Evolutionary conservation across 495 filamentous ascomycete species (phyloP).

Genomic region (Zalerion maritima): DNA sequence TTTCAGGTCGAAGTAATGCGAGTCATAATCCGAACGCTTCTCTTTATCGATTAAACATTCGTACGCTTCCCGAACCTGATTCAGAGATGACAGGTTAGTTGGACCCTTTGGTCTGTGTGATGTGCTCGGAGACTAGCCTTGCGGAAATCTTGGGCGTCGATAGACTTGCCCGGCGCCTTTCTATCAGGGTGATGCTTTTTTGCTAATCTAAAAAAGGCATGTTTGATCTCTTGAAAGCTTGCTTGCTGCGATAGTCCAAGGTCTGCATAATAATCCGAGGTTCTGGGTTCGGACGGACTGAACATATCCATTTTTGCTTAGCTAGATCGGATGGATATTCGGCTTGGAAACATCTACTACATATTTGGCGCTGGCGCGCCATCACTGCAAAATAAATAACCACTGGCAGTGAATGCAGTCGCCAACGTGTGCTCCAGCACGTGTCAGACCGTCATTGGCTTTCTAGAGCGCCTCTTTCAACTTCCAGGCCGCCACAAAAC

Average conservation of each 20-base stretch:
- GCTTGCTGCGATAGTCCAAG: constrained; percentile 7
- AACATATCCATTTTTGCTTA: too few relatives aligned
- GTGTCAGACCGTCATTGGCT: too few relatives aligned
- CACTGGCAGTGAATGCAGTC: too few relatives aligned
- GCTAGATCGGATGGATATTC: too few relatives aligned
- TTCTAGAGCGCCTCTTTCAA: too few relatives aligned
- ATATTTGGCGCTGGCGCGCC: too few relatives aligned
- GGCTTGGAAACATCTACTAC: too few relatives aligned
- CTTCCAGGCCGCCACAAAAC: too few relatives aligned
- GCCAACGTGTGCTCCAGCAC: too few relatives aligned
- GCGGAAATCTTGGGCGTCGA: constrained; percentile 11
- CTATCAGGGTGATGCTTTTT: constrained; percentile 11
- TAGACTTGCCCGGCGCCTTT: constrained; percentile 7
- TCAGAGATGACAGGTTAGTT: background rate
- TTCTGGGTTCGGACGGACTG: too few relatives aligned
- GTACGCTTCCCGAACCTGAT: constrained; percentile 8
- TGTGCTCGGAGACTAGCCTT: constrained; percentile 8
- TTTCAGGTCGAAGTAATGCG: constrained; percentile 3
- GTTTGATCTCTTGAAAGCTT: constrained; percentile 8
- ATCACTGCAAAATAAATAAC: too few relatives aligned
- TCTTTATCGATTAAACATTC: constrained; percentile 5
- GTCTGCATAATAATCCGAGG: constrained; percentile 9
- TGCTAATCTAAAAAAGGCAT: constrained; percentile 7
- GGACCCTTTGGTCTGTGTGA: background rate
- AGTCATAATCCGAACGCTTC: constrained; percentile 5